Conservation (phyloP, 2,329 filamentous ascomycete species). For the Stagonosporopsis cucurbitacearum region DNA sequence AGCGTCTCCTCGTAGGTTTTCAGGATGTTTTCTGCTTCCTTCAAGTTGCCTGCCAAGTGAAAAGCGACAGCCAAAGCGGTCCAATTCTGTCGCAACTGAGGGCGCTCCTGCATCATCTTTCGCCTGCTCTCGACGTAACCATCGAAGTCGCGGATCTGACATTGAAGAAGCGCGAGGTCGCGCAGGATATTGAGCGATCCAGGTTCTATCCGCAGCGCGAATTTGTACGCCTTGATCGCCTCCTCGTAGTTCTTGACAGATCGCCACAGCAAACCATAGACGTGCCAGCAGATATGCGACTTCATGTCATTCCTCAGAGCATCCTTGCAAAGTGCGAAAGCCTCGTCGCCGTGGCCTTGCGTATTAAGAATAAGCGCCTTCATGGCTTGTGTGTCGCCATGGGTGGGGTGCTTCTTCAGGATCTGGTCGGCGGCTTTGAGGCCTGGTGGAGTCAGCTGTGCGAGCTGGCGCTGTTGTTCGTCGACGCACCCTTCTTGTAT, state of each 20-base stretch:
- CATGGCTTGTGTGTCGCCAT: constrained; percentile 99
- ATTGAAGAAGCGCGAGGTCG: constrained; percentile 89
- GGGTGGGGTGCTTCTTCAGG: constrained; percentile 89
- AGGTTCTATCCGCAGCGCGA: constrained; percentile 90
- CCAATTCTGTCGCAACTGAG: constrained; percentile 89
- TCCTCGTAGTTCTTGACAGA: constrained; percentile 98
- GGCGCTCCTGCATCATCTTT: constrained; percentile 84
- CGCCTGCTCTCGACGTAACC: constrained; percentile 91
- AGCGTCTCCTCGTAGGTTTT: constrained; percentile 93
- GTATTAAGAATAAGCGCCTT: constrained; percentile 96
- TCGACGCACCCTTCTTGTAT: constrained; percentile 77
- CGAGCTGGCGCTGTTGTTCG: constrained; percentile 10
- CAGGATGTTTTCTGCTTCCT: constrained; percentile 87
- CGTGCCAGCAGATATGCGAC: constrained; percentile 99
- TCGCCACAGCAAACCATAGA: constrained; percentile 93
- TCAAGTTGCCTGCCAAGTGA: constrained; percentile 84
- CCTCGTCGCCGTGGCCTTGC: constrained; percentile 90
- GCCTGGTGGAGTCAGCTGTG: constrained; percentile 58
- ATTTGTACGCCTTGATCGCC: constrained; percentile 98
- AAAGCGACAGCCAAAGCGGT: constrained; percentile 94
- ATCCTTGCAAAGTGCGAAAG: constrained; percentile 89
- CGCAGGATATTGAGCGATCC: constrained; percentile 92
- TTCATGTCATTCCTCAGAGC: constrained; percentile 97
- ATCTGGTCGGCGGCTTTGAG: constrained; percentile 97
- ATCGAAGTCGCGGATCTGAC: constrained; percentile 94